Base-by-base conservation (phyloP, 306 rosid species). In the Prunus mira region DNA sequence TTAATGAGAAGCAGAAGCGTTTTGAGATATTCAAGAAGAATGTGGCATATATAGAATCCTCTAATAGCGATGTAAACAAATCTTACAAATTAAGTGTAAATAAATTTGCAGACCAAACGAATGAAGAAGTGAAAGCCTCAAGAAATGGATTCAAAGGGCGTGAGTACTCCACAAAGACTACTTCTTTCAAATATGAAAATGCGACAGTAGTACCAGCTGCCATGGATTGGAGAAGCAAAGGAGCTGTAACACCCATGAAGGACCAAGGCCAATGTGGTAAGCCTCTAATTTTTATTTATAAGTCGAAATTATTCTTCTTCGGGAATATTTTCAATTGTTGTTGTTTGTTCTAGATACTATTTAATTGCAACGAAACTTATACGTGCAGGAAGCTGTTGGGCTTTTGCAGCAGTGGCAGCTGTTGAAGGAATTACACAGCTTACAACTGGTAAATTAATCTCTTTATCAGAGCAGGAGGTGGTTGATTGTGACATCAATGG, bases 121-220 rank as follows among this genome's bases (percentile, higher is more conserved):
- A 81, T 1, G 85, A 87, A 9, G 93, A 89, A 58, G 82, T 88
- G 68, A 52, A 19, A 8, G 11, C 75, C 55, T 9, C 69, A 0
- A 82, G 90, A 68, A 86, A 84, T 12, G 69, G 76, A 57, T 88
- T 84, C 86, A 88, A 86, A 73, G 86, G 86, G 2, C 83, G 63
- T 27, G 67, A 74, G 76, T 79, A 82, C 63, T 78, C 86, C 50
- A 64, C 86, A 6, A 32, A 52, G 28, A 49, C 82, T 4, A 7
- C 75, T 46, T n/a, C 86, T 61, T 88, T 88, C 69, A 88, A 65
- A 43, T 83, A 88, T 13, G 83, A 66, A 52, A 77, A 80, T 25
- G 83, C 73, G 3, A 78, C 79, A 0, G 56, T 55, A 1, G 15
- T 76, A 2, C 86, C 86, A 12, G 50, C 87, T 9, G 1, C 84